Base-by-base conservation (phyloP, 768 basidiomycete genomes). In the Leccinum disarticulatum region DNA sequence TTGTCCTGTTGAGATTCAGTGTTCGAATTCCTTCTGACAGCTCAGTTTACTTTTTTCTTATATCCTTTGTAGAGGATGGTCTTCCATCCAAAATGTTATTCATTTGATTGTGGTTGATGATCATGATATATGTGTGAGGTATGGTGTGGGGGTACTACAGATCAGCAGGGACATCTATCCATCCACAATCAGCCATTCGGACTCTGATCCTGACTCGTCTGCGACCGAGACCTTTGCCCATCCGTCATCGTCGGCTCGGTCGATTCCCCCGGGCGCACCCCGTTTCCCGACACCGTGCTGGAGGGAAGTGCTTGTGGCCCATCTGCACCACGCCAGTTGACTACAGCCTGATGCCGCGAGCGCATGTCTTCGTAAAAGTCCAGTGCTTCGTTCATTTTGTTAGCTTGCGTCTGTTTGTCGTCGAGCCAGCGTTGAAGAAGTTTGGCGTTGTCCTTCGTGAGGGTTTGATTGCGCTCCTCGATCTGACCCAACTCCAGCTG, bases 371-470 rank as follows among this genome's bases (percentile, higher is more conserved):
- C 91, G 68, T 94, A 94, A 72, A 92, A 91, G 58, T 90, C 81
- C 71, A 93, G 93, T 14, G 90, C 93, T 67, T 91, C 91, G 75
- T 98, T 98, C 91, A 99, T 91, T 76, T 87, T 87, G 74, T 95
- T 93, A 9, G 90, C 96, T 68, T 95, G 95, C 13, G 81, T 77
- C 71, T 97, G 93, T 76, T 97, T 97, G 64, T 90, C 88, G 68
- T 98, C 97, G 9, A 98, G 81, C 96, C 97, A 99, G 17, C 96
- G 88, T 72, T 97, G 94, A 1, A 98, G 81, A 28, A 99, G 84
- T 68, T 93, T 90, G 27, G 95, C 95, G 67, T 99, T 99, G 73
- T 99, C 96, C 67, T 88, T 90, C 53, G 86, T 85, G 35, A 99
- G 82, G n/a, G 80, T 87, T 68, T 86, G 81, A 71, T 96, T 97